These are phyloP conservation scores for Raphanus sativus DNA, from an alignment of 345 rosid genomes.

Conservation along the genomic window DNA sequence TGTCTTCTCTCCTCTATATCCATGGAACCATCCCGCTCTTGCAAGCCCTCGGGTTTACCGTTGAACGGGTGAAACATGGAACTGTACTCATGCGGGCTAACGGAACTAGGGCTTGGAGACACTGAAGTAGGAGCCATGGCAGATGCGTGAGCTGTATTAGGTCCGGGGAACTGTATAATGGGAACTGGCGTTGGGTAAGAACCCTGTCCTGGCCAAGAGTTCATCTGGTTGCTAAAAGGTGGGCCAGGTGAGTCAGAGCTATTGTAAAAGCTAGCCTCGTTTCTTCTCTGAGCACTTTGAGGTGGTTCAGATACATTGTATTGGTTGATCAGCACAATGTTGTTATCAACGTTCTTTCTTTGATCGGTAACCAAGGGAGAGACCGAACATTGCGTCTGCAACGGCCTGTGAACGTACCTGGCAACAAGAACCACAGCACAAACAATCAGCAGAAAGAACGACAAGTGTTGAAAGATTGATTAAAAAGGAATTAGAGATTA, in stretches of 20 bases:
- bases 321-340: constrained; percentile 22
- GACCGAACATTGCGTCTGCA: constrained; percentile 46
- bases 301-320: constrained; percentile 43
- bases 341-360: constrained; percentile 24
- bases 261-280: constrained; percentile 15
- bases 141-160: constrained; percentile 46
- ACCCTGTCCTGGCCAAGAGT: constrained; percentile 46
- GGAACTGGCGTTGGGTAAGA: constrained; percentile 52
- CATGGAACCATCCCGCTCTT: constrained; percentile 46
- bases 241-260: constrained; percentile 20
- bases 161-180: constrained; percentile 37
- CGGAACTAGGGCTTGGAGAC: constrained; percentile 54
- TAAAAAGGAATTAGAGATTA: background rate
- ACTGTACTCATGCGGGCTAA: constrained; percentile 54
- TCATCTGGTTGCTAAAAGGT: constrained; percentile 35
- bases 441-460: constrained; percentile 21
- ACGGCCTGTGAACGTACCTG: constrained; percentile 65
- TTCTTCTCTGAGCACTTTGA: constrained; percentile 51
- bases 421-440: constrained; percentile 24
- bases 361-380: constrained; percentile 30
- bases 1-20: constrained; percentile 54
- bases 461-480: background rate
- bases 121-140: constrained; percentile 43
- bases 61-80: constrained; percentile 44
- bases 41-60: constrained; percentile 39